These are phyloP conservation scores for Tetragonia tetragonoides DNA, from an alignment of 148 eudicot species.

Conservation along the genomic window DNA sequence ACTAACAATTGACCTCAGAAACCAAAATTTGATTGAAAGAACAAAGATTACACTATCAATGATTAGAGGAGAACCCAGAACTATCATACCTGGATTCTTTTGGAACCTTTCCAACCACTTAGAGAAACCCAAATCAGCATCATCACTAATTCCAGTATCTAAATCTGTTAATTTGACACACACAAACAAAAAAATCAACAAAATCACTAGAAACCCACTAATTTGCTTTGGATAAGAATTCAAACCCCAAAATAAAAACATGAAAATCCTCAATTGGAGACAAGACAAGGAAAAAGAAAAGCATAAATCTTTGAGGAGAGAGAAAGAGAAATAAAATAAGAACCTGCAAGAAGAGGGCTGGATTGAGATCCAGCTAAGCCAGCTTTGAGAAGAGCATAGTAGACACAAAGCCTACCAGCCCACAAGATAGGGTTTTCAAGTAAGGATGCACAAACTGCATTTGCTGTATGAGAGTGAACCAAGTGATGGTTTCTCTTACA, in stretches of 20 bases:
- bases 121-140: constrained; percentile 67
- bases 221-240: not conserved
- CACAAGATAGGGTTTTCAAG: constrained; percentile 72
- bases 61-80: constrained; percentile 7
- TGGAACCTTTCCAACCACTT: constrained; percentile 72
- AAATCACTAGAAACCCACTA: not conserved
- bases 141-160: constrained; percentile 36
- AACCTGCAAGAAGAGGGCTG: constrained; percentile 65
- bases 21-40: not conserved
- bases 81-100: constrained; percentile 61
- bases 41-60: not conserved
- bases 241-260: not conserved
- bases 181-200: not conserved
- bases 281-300: not conserved
- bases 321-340: not conserved
- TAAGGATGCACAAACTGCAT: constrained; percentile 43
- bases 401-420: constrained; percentile 85
- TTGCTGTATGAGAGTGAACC: not conserved
- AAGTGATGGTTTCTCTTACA: constrained; percentile 2
- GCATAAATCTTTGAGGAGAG: not conserved
- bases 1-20: not conserved
- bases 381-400: constrained; percentile 81
- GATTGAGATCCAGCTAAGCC: constrained; percentile 89
- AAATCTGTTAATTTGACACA: constrained; percentile 4
- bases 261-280: not conserved